These are phyloP conservation scores for Balamuthia mandrillaris DNA, from an alignment of 208 protist species.

Conservation along the genomic window DNA sequence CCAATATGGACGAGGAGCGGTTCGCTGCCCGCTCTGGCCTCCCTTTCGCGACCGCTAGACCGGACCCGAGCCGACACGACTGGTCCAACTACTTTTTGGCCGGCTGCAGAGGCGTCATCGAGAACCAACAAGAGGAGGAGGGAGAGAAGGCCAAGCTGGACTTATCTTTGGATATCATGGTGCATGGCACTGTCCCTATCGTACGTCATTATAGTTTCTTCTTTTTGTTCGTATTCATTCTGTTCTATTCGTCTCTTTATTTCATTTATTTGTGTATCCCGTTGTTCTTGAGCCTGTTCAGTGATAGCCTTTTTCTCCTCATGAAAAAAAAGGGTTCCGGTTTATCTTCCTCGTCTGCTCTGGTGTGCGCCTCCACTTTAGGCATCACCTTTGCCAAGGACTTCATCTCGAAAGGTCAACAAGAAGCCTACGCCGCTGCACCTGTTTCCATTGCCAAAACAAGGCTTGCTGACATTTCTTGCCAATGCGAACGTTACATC, in stretches of 20 bases:
- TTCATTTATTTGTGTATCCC: neutral
- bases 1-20: neutral
- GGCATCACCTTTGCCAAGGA: conserved; percentile 36
- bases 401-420: neutral
- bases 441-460: conserved; percentile 26
- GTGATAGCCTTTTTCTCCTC: neutral
- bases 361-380: conserved; percentile 54
- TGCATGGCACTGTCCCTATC: conserved; percentile 19
- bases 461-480: conserved; percentile 10
- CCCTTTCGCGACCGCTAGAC: neutral
- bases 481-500: conserved; percentile 49
- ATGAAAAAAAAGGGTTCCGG: conserved; percentile 30
- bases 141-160: neutral
- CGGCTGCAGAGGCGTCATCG: neutral
- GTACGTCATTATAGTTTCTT: neutral
- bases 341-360: conserved; percentile 42
- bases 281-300: neutral
- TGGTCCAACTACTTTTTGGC: conserved; percentile 26
- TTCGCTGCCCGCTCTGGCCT: neutral
- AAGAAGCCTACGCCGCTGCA: neutral
- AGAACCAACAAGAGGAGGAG: too few relatives aligned
- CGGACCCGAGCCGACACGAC: neutral
- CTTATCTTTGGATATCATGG: conserved; percentile 13
- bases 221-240: neutral
- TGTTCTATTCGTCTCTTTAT: neutral